A percentile compares a stretch with the other conserved stretches of the same genome.
phyloP scores from a whole-genome alignment of 2,329 filamentous ascomycete genomes.

The Zelopaecilomyces penicillatus region DNA sequence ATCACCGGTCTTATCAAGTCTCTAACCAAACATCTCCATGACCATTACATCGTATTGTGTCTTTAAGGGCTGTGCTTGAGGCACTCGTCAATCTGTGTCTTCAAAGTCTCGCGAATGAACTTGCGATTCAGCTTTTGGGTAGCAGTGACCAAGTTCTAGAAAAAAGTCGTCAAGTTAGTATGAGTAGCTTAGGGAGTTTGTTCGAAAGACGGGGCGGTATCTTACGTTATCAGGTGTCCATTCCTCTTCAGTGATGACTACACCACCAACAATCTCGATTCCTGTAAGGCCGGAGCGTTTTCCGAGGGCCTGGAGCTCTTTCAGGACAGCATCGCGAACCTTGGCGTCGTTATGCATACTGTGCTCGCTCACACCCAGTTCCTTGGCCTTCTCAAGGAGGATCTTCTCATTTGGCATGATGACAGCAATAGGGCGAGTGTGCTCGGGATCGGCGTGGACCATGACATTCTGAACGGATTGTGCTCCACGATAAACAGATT shows the following conservation, averaged over 20 bases:
- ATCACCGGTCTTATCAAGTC: background rate
- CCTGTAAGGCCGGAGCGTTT: conserved; percentile 57
- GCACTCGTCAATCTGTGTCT: conserved; percentile 40
- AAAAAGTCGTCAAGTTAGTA: conserved; percentile 12
- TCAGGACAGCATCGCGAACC: conserved; percentile 52
- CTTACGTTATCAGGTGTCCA: conserved; percentile 81
- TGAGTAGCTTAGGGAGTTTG: background rate
- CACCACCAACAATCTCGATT: conserved; percentile 68
- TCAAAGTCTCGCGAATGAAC: conserved; percentile 41
- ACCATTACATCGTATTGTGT: background rate
- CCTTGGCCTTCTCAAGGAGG: conserved; percentile 50
- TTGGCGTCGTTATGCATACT: conserved; percentile 60
- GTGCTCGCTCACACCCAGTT: conserved; percentile 55
- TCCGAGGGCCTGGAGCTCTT: conserved; percentile 59
- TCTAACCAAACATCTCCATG: background rate
- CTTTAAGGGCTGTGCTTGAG: conserved; percentile 22
- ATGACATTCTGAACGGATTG: conserved; percentile 80
- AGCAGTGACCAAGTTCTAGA: conserved; percentile 51
- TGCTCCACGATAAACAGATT: conserved; percentile 77
- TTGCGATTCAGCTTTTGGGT: conserved; percentile 53
- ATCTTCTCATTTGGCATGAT: conserved; percentile 61
- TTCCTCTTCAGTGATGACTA: conserved; percentile 75
- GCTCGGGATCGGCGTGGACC: conserved; percentile 68
- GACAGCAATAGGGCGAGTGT: conserved; percentile 73
- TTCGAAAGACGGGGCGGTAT: conserved; percentile 14